Percentiles rank a stretch among this genome's conserved stretches.
These are phyloP conservation scores for Colletotrichum sp. DNA, from an alignment of 2,329 filamentous ascomycete genomes.

Conservation along the genomic window DNA sequence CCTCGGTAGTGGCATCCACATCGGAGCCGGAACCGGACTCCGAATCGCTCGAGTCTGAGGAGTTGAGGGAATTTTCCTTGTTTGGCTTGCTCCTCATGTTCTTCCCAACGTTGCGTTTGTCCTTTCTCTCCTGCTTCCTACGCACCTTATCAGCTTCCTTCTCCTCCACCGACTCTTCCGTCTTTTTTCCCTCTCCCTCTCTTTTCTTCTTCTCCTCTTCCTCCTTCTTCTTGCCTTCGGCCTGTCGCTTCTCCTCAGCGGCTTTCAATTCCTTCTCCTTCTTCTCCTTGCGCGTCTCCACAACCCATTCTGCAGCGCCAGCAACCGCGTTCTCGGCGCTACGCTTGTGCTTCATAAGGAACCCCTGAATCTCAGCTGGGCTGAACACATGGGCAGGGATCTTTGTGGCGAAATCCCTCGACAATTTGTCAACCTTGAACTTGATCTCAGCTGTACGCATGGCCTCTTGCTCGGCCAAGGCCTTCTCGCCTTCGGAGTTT, in stretches of 20 bases:
- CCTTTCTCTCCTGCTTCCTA: constrained; percentile 17
- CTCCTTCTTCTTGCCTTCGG: constrained; percentile 40
- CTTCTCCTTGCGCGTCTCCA: constrained; percentile 53
- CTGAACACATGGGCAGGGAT: constrained; percentile 63
- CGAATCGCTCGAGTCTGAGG: not conserved
- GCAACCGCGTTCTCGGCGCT: constrained; percentile 53
- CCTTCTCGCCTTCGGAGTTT: constrained; percentile 24
- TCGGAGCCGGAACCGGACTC: not conserved
- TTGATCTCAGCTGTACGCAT: constrained; percentile 39
- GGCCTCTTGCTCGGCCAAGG: constrained; percentile 35
- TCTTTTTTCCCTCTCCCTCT: constrained; percentile 31
- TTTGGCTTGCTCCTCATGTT: constrained; percentile 24
- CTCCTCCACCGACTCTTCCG: constrained; percentile 28
- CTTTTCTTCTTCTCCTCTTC: constrained; percentile 35
- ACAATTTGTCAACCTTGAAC: constrained; percentile 49
- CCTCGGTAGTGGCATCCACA: not conserved
- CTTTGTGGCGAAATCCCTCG: constrained; percentile 51
- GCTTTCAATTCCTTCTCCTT: constrained; percentile 49
- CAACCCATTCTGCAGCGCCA: constrained; percentile 53
- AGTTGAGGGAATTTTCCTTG: constrained; percentile 16
- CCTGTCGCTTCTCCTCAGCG: constrained; percentile 44
- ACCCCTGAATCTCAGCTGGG: constrained; percentile 66
- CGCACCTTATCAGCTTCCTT: constrained; percentile 25
- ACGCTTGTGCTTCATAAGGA: constrained; percentile 61
- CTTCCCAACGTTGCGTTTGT: constrained; percentile 13